Evolutionary conservation across 2,329 filamentous ascomycete genomes (phyloP).

Genomic region (Aspergillus calidoustus): DNA sequence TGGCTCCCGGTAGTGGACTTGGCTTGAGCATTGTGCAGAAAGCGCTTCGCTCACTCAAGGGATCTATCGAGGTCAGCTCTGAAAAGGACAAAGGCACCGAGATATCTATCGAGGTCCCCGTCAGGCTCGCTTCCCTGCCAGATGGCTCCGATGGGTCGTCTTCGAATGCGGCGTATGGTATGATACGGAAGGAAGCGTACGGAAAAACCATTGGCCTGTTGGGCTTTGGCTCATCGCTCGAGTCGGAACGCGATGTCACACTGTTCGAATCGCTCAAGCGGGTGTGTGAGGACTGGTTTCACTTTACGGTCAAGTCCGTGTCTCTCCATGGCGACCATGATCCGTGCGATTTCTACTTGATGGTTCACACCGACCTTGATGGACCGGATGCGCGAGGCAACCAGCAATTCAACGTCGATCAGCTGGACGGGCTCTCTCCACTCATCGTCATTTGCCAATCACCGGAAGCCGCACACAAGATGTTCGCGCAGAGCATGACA

Average conservation of each 20-base stretch:
- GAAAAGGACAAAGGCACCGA: slow-evolving; percentile 33
- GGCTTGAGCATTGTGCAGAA: slow-evolving; percentile 62
- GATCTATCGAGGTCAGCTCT: slow-evolving; percentile 33
- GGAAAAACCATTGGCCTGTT: slow-evolving; percentile 28
- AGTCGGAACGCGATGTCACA: background rate
- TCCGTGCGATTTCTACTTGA: slow-evolving; percentile 29
- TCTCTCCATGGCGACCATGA: background rate
- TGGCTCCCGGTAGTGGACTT: slow-evolving; percentile 62
- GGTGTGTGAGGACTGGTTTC: slow-evolving; percentile 24
- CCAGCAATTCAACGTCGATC: background rate
- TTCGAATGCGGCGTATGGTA: background rate
- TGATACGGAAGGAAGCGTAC: background rate
- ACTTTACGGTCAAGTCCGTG: background rate
- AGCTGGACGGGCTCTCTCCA: slow-evolving; percentile 20
- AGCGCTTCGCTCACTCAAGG: slow-evolving; percentile 33
- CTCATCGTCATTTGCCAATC: slow-evolving; percentile 37
- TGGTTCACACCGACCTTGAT: slow-evolving; percentile 32
- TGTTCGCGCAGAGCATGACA: slow-evolving; percentile 14
- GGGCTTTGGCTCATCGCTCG: slow-evolving; percentile 24
- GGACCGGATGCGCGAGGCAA: background rate
- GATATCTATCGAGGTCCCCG: slow-evolving; percentile 1
- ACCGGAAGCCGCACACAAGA: slow-evolving; percentile 27
- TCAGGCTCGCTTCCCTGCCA: background rate
- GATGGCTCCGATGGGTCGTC: background rate
- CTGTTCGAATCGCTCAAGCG: slow-evolving; percentile 26